A percentile compares a stretch with the other conserved stretches of the same genome.
phyloP scores from a whole-genome alignment of 2,329 filamentous ascomycete species.

The Cladosporium sp. region DNA sequence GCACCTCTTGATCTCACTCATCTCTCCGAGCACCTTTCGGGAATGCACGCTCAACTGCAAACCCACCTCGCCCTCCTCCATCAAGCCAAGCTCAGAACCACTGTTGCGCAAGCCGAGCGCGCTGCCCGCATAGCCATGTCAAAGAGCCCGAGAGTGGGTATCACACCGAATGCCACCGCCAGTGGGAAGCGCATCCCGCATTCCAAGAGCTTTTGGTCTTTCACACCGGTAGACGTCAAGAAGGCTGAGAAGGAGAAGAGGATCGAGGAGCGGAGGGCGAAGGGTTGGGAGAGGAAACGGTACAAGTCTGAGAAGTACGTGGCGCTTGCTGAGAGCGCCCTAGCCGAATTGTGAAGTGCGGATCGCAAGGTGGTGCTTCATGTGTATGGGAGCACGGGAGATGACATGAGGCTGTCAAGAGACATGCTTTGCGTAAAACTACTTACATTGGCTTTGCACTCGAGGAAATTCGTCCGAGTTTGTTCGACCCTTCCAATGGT shows the following conservation, averaged over 20 bases:
- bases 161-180: background rate
- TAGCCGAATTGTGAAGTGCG: conserved; percentile 23
- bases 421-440: too few relatives aligned
- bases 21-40: conserved; percentile 18
- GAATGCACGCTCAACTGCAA: conserved; percentile 27
- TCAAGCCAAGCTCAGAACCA: conserved; percentile 18
- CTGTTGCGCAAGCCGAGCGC: conserved; percentile 14
- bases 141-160: too few relatives aligned
- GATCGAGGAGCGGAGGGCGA: conserved; percentile 24
- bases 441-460: too few relatives aligned
- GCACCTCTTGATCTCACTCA: conserved; percentile 6
- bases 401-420: too few relatives aligned
- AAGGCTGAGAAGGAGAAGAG: conserved; percentile 22
- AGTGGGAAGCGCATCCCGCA: background rate
- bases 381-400: too few relatives aligned
- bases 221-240: conserved; percentile 17
- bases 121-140: conserved; percentile 4
- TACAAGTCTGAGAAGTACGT: conserved; percentile 24
- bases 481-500: too few relatives aligned
- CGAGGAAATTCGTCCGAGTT: too few relatives aligned
- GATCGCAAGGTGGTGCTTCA: background rate
- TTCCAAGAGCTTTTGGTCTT: conserved; percentile 17
- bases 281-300: conserved; percentile 23
- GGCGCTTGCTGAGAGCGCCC: conserved; percentile 23
- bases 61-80: conserved; percentile 31